Percentiles rank a stretch among this genome's conserved stretches.
phyloP scores from a whole-genome alignment of 306 rosid species.

The Casuarina glauca region DNA sequence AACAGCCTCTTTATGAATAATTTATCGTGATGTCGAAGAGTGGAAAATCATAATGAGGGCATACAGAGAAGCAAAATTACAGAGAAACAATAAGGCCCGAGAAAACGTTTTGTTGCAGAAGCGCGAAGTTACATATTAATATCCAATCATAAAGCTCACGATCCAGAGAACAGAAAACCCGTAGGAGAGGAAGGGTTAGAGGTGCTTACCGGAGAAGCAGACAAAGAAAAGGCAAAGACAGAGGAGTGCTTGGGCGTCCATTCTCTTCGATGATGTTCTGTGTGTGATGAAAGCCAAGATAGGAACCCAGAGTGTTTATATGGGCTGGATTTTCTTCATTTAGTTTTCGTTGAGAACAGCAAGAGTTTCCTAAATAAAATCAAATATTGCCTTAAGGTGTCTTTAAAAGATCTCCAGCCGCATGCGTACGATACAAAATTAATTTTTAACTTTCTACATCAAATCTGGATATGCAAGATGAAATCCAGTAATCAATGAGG shows the following conservation, averaged over 20 bases:
- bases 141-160: no score
- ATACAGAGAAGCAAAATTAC: not conserved
- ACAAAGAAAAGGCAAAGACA: slow-evolving; percentile 32
- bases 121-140: not conserved
- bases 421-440: no score
- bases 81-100: not conserved
- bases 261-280: slow-evolving; percentile 1
- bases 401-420: no score
- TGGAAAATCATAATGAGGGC: not conserved
- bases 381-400: no score
- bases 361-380: no score
- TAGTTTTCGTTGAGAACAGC: no score
- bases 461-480: no score
- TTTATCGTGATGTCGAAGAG: not conserved
- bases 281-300: not conserved
- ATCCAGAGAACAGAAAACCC: not conserved
- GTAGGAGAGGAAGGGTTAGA: not conserved
- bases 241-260: slow-evolving; percentile 30
- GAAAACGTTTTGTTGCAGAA: not conserved
- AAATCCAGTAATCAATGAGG: no score
- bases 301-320: not conserved
- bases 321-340: no score
- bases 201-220: slow-evolving; percentile 37
- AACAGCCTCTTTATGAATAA: not conserved
- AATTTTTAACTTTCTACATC: no score